Evolutionary conservation across 2,329 filamentous ascomycete species (phyloP).

Genomic region (Neopestalotiopsis rosae): DNA sequence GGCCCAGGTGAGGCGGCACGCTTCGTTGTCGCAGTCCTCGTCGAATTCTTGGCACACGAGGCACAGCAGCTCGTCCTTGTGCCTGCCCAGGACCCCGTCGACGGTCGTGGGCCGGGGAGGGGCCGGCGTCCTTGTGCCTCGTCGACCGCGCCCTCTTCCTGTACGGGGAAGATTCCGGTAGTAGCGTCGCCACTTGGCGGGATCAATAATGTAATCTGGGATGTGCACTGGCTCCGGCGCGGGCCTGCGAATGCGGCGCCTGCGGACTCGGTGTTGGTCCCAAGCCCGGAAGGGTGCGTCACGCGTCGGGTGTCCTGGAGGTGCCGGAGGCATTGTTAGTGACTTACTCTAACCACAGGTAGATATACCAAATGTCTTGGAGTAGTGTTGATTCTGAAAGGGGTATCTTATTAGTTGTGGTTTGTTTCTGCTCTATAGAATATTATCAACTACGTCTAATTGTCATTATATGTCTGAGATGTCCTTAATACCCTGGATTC

Average conservation of each 20-base stretch:
- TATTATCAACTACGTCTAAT: not conserved
- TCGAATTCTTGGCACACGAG: constrained; percentile 5
- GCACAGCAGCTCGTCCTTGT: not conserved
- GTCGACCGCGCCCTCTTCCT: not conserved
- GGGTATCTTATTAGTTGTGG: not conserved
- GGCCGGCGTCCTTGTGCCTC: not conserved
- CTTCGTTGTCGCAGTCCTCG: not conserved
- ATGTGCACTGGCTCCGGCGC: not conserved
- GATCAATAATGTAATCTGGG: constrained; percentile 1
- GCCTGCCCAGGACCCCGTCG: not conserved
- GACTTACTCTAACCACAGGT: not conserved
- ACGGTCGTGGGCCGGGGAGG: not conserved
- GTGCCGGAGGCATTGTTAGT: not conserved
- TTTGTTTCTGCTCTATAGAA: not conserved
- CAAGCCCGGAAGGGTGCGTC: not conserved
- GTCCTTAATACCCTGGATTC: not conserved
- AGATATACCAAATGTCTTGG: not conserved
- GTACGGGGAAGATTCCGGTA: not conserved
- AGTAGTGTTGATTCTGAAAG: not conserved
- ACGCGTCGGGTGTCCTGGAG: not conserved
- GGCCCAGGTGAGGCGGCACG: not conserved
- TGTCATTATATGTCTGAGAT: not conserved
- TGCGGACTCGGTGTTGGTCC: not conserved
- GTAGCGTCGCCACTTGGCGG: not conserved
- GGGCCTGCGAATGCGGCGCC: not conserved